Evolutionary conservation across 306 rosid genomes (phyloP).

Genomic region (Quercus wislizeni): DNA sequence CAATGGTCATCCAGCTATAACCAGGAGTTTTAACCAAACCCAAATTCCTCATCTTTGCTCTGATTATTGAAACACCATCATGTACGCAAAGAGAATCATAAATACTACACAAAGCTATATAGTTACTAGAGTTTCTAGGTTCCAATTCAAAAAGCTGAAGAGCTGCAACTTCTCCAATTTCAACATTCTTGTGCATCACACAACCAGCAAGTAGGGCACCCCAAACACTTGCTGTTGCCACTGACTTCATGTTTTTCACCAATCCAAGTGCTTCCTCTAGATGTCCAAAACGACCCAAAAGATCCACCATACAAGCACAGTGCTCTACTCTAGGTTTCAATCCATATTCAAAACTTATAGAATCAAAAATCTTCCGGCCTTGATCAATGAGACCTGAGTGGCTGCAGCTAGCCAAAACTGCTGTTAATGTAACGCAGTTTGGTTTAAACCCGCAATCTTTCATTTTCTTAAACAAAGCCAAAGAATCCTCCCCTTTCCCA

Average conservation of each 20-base stretch:
- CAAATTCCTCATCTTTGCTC: constrained; percentile 48
- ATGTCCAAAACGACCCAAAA: constrained; percentile 61
- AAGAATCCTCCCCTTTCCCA: constrained; percentile 64
- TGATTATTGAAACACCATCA: constrained; percentile 29
- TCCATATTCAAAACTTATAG: constrained; percentile 37
- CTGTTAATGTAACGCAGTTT: constrained; percentile 53
- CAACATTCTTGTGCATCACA: constrained; percentile 57
- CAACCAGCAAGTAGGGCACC: constrained; percentile 81
- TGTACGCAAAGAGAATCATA: constrained; percentile 45
- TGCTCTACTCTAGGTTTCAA: constrained; percentile 61
- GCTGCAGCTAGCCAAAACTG: constrained; percentile 66
- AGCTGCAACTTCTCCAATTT: constrained; percentile 74
- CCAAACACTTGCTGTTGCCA: constrained; percentile 59
- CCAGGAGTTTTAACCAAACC: constrained; percentile 68
- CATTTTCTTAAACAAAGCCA: constrained; percentile 50
- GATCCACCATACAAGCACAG: constrained; percentile 71
- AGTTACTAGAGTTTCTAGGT: constrained; percentile 65
- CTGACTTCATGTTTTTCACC: constrained; percentile 32
- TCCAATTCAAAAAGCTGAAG: constrained; percentile 55
- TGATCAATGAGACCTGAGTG: constrained; percentile 58
- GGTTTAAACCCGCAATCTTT: constrained; percentile 44
- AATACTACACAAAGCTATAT: constrained; percentile 52
- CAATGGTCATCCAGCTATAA: constrained; percentile 58
- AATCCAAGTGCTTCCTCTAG: constrained; percentile 55
- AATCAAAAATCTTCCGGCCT: constrained; percentile 54